Evolutionary conservation across 805 yeast genomes (phyloP).

Genomic region (Priceomyces carsonii): DNA sequence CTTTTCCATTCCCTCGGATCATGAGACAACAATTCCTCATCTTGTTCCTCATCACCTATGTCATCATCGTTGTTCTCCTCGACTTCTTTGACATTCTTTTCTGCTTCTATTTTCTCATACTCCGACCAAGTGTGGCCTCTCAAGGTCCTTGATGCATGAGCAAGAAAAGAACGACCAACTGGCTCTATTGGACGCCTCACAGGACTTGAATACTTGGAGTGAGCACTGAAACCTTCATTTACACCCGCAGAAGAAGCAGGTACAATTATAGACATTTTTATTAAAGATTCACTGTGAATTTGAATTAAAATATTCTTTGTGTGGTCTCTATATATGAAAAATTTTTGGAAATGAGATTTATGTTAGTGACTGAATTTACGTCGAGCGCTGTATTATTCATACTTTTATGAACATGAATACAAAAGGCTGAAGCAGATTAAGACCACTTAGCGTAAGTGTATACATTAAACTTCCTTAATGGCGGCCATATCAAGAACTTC

Average conservation of each 20-base stretch:
- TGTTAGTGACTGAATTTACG: conserved; percentile 8
- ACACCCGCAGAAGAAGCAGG: conserved; percentile 50
- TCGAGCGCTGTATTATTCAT: no score
- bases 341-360: conserved; percentile 11
- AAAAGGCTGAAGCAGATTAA: no score
- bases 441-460: no score
- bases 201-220: conserved; percentile 54
- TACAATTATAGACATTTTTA: conserved; percentile 41
- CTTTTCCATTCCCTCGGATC: conserved; percentile 99
- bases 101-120: conserved; percentile 91
- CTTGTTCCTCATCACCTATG: conserved; percentile 73
- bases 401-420: no score
- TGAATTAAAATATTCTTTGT: no score
- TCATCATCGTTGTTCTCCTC: conserved; percentile 66
- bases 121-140: conserved; percentile 99
- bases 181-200: conserved; percentile 89
- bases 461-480: no score
- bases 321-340: no score
- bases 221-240: conserved; percentile 52
- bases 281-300: no score
- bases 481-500: conserved; percentile 92
- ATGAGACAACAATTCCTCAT: conserved; percentile 69
- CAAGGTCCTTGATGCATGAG: conserved; percentile 93
- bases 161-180: conserved; percentile 92
- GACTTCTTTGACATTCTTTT: conserved; percentile 70